phyloP scores from a whole-genome alignment of 1,284 basidiomycete genomes.

The Naganishia liquefaciens region DNA sequence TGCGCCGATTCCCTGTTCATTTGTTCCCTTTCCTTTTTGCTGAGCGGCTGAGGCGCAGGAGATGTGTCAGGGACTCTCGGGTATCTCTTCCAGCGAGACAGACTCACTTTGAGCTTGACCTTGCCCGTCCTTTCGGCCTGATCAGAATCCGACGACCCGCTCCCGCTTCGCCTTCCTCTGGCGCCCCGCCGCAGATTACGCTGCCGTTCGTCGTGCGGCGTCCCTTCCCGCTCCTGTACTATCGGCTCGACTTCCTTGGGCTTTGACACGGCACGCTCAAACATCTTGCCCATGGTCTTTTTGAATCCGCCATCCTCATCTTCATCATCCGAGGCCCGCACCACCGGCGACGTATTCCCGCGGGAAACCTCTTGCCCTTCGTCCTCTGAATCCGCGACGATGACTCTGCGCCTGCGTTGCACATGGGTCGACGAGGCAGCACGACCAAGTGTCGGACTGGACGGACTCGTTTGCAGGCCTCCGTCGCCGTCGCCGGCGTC shows the following conservation, averaged over 20 bases:
- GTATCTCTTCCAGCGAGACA: not conserved
- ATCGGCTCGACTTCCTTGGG: not conserved
- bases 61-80: not conserved
- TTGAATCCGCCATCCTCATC: slow-evolving; percentile 11
- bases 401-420: not conserved
- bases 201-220: not conserved
- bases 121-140: slow-evolving; percentile 2
- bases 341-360: not conserved
- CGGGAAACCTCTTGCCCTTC: not conserved
- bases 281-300: slow-evolving; percentile 15
- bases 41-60: not conserved
- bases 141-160: slow-evolving; percentile 2
- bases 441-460: slow-evolving; percentile 3
- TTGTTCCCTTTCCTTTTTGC: slow-evolving; percentile 15
- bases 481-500: not conserved
- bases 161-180: not conserved
- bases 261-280: not conserved
- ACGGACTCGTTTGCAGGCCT: slow-evolving; percentile 18
- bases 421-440: not conserved
- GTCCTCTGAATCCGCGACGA: slow-evolving; percentile 2
- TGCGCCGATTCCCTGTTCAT: slow-evolving; percentile 23
- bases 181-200: not conserved
- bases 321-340: not conserved
- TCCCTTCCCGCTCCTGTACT: not conserved
- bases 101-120: slow-evolving; percentile 2